These are phyloP conservation scores for Carallia brachiata DNA, from an alignment of 345 rosid genomes.

Conservation along the genomic window DNA sequence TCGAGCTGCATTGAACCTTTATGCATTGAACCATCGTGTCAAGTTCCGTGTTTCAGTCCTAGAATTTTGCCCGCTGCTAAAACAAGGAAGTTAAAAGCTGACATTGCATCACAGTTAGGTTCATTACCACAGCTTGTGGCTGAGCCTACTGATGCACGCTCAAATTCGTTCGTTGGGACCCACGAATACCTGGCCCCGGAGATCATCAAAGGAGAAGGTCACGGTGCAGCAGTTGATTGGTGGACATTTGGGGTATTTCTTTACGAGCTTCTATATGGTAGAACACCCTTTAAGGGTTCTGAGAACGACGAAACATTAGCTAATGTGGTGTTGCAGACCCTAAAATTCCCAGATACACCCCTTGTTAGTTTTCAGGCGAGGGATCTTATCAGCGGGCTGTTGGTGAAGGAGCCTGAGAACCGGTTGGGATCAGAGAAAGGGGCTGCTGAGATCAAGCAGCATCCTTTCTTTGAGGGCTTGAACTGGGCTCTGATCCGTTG, in stretches of 20 bases:
- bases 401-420: slow-evolving; percentile 82
- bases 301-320: slow-evolving; percentile 78
- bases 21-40: slow-evolving; percentile 75
- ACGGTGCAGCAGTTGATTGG: slow-evolving; percentile 98
- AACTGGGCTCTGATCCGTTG: slow-evolving; percentile 93
- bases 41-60: slow-evolving; percentile 87
- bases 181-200: slow-evolving; percentile 96
- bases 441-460: slow-evolving; percentile 91
- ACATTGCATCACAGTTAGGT: slow-evolving; percentile 44
- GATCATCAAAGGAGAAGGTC: slow-evolving; percentile 93
- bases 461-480: slow-evolving; percentile 82
- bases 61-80: slow-evolving; percentile 60
- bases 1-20: slow-evolving; percentile 75
- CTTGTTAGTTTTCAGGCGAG: slow-evolving; percentile 75
- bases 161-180: slow-evolving; percentile 92
- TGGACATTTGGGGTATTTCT: slow-evolving; percentile 92
- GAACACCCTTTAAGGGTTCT: slow-evolving; percentile 79
- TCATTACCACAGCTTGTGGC: slow-evolving; percentile 90
- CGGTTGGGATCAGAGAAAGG: slow-evolving; percentile 75
- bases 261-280: slow-evolving; percentile 80
- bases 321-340: slow-evolving; percentile 69
- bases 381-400: slow-evolving; percentile 66
- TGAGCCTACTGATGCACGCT: slow-evolving; percentile 91
- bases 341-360: slow-evolving; percentile 72
- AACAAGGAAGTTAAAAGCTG: slow-evolving; percentile 54